Evolutionary conservation across 2,329 filamentous ascomycete species (phyloP).

Genomic region (Cytospora schulzeri): DNA sequence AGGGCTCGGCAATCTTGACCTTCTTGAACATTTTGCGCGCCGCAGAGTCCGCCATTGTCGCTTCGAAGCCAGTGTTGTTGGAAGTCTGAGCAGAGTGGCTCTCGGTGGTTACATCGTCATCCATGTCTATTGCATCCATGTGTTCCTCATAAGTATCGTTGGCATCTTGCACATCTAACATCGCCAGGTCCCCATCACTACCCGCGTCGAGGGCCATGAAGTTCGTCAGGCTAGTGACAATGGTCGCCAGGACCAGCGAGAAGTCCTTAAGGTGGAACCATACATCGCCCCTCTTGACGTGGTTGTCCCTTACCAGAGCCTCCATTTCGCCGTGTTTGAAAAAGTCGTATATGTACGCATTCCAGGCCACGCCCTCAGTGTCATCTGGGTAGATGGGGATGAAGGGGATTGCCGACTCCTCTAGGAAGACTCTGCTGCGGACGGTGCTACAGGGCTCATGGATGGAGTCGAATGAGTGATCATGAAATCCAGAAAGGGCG

Average conservation of each 20-base stretch:
- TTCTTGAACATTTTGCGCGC: constrained; percentile 34
- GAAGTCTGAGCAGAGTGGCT: constrained; percentile 33
- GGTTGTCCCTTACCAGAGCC: constrained; percentile 64
- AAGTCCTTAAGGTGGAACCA: constrained; percentile 72
- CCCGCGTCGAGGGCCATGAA: constrained; percentile 53
- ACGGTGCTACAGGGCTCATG: constrained; percentile 67
- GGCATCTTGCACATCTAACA: constrained; percentile 48
- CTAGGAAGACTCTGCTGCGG: constrained; percentile 71
- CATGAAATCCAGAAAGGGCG: constrained; percentile 68
- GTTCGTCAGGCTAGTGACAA: constrained; percentile 64
- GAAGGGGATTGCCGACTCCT: constrained; percentile 72
- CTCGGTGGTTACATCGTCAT: constrained; percentile 37
- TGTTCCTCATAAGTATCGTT: constrained; percentile 38
- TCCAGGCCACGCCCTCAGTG: constrained; percentile 51
- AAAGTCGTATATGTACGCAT: constrained; percentile 75
- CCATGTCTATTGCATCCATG: constrained; percentile 51
- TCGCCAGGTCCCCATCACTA: constrained; percentile 44
- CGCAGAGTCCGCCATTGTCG: neutral
- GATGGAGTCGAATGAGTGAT: constrained; percentile 62
- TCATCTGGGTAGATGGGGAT: constrained; percentile 63
- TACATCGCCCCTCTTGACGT: constrained; percentile 65
- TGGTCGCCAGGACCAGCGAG: constrained; percentile 65
- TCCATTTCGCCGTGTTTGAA: constrained; percentile 70
- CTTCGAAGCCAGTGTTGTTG: constrained; percentile 8
- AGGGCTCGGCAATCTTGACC: constrained; percentile 44